Evolutionary conservation across 2,329 filamentous ascomycete species (phyloP).

Genomic region (Venturia oleaginea): DNA sequence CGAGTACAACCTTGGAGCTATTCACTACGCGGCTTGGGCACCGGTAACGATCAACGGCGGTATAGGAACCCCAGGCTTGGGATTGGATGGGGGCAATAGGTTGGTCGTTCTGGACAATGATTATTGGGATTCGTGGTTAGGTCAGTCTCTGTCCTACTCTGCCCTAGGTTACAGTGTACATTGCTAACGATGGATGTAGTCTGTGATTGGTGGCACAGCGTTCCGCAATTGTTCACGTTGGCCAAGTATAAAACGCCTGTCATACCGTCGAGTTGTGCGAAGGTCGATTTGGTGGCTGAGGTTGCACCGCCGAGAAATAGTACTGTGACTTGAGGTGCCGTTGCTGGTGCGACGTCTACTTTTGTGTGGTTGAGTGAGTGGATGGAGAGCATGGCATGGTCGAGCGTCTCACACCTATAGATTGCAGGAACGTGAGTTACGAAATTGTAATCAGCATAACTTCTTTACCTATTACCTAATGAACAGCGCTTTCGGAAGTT

Average conservation of each 20-base stretch:
- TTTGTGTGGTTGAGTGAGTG: neutral
- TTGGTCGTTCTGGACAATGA: neutral
- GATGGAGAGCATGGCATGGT: neutral
- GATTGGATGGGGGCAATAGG: neutral
- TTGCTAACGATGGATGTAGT: neutral
- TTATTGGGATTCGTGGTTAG: neutral
- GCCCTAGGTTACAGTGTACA: neutral
- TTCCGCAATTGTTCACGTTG: neutral
- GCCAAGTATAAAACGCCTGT: neutral
- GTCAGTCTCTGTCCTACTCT: neutral
- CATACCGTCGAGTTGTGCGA: neutral
- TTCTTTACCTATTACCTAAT: too few relatives aligned
- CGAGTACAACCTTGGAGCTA: neutral
- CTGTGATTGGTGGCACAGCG: neutral
- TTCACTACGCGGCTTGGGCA: neutral
- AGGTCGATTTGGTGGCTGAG: constrained; percentile 3
- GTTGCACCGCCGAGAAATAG: neutral
- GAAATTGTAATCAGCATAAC: too few relatives aligned
- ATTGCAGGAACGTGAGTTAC: neutral
- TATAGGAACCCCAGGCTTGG: neutral
- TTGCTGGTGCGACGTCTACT: neutral
- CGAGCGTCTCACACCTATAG: neutral
- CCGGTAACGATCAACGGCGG: neutral
- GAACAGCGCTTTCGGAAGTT: too few relatives aligned
- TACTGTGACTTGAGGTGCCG: neutral